A percentile compares a stretch with the other conserved stretches of the same genome.
Evolutionary conservation across 768 basidiomycete genomes (phyloP).

Genomic region (Lactarius hatsudake): DNA sequence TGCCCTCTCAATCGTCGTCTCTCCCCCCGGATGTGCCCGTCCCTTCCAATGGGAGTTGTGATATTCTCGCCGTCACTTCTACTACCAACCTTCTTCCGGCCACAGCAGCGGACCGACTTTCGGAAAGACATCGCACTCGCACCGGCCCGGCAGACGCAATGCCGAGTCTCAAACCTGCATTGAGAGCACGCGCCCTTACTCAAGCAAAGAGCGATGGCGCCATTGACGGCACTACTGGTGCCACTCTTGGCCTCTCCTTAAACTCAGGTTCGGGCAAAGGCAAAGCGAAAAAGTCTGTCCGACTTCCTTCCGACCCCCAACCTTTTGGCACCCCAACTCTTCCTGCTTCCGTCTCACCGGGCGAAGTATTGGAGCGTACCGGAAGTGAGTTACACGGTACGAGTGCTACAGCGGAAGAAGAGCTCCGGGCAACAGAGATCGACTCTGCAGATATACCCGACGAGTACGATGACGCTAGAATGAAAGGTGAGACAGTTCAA

Average conservation of each 20-base stretch:
- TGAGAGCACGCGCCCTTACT: slow-evolving; percentile 7
- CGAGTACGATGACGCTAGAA: slow-evolving; percentile 51
- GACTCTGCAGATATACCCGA: slow-evolving; percentile 12
- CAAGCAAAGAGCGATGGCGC: slow-evolving; percentile 8
- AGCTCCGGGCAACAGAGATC: slow-evolving; percentile 29
- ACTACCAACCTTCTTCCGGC: slow-evolving; percentile 15
- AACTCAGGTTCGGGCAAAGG: slow-evolving; percentile 29
- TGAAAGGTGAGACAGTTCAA: slow-evolving; percentile 59
- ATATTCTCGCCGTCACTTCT: slow-evolving; percentile 2
- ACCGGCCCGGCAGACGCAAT: not conserved
- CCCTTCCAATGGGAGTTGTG: slow-evolving; percentile 2
- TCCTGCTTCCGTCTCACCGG: slow-evolving; percentile 49
- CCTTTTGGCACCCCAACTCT: slow-evolving; percentile 29
- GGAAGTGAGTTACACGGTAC: slow-evolving; percentile 55
- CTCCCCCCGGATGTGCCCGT: not conserved
- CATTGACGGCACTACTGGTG: not conserved
- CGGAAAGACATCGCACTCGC: not conserved
- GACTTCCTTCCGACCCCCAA: not conserved
- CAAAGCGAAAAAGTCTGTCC: slow-evolving; percentile 24
- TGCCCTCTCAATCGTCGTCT: slow-evolving; percentile 23
- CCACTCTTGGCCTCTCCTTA: not conserved
- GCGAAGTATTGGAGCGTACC: slow-evolving; percentile 63
- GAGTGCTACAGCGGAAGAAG: slow-evolving; percentile 58
- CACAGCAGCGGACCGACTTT: not conserved
- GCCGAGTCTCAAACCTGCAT: slow-evolving; percentile 9